Evolutionary conservation across 106 monocot genomes (phyloP).

Genomic region (Ottelia alismoides): DNA sequence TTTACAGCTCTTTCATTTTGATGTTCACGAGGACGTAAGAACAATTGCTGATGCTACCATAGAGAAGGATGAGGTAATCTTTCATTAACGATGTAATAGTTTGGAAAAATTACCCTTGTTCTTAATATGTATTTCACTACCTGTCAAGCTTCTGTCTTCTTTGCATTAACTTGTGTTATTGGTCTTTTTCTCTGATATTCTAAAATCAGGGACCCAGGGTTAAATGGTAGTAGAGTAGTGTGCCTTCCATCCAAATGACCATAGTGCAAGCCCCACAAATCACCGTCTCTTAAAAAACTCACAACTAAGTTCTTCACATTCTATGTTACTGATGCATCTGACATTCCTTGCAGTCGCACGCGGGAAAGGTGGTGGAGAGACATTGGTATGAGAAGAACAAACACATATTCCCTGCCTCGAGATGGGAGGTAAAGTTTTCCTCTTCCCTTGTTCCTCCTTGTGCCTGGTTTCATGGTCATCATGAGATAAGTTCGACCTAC

Average conservation of each 20-base stretch:
- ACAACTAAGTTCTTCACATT: too few species aligned
- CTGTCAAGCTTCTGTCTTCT: neutral
- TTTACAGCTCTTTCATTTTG: conserved; percentile 86
- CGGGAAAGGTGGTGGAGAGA: conserved; percentile 97
- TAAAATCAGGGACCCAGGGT: neutral
- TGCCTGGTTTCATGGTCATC: too few species aligned
- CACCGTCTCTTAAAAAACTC: too few species aligned
- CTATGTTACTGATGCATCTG: too few species aligned
- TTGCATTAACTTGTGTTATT: neutral
- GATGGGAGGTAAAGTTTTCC: conserved; percentile 93
- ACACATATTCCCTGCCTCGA: conserved; percentile 97
- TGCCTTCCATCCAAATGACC: too few species aligned
- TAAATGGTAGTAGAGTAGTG: too few species aligned
- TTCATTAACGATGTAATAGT: neutral
- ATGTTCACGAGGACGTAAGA: conserved; percentile 94
- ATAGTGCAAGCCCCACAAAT: too few species aligned
- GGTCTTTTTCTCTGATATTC: neutral
- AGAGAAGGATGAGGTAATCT: conserved; percentile 82
- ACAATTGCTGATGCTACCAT: conserved; percentile 90
- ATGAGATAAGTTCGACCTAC: too few species aligned
- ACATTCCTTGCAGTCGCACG: conserved; percentile 99
- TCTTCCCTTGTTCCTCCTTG: too few species aligned
- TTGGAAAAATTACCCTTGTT: neutral
- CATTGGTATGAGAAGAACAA: conserved; percentile 99
- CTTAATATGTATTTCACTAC: neutral